Evolutionary conservation across 2,329 filamentous ascomycete genomes (phyloP).

Genomic region (Alternaria ethzedia): DNA sequence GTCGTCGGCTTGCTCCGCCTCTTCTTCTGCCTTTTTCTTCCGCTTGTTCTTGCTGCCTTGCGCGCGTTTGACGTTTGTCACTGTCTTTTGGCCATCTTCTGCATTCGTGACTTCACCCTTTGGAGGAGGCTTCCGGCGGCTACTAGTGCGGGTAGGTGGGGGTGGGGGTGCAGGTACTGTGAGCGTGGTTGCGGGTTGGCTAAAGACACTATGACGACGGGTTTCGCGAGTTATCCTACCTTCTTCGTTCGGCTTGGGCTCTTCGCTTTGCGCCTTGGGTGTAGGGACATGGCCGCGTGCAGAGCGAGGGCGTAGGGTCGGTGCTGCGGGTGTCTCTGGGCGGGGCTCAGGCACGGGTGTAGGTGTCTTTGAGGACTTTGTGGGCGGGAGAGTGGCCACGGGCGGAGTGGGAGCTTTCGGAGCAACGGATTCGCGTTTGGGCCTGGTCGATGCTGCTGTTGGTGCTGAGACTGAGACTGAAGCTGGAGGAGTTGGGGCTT

Average conservation of each 20-base stretch:
- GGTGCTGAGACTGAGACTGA: slow-evolving; percentile 8
- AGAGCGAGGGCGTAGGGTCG: slow-evolving; percentile 42
- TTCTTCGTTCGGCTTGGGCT: slow-evolving; percentile 51
- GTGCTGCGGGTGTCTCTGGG: slow-evolving; percentile 17
- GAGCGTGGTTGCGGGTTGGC: slow-evolving; percentile 38
- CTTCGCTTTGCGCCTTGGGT: slow-evolving; percentile 57
- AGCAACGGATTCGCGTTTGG: slow-evolving; percentile 42
- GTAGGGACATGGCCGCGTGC: slow-evolving; percentile 48
- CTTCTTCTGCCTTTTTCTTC: slow-evolving; percentile 57
- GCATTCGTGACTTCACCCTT: slow-evolving; percentile 72
- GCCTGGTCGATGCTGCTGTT: slow-evolving; percentile 45
- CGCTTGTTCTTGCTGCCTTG: slow-evolving; percentile 44
- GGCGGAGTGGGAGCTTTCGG: slow-evolving; percentile 35
- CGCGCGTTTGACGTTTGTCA: slow-evolving; percentile 75
- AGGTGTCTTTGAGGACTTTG: slow-evolving; percentile 26
- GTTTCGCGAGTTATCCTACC: slow-evolving; percentile 45
- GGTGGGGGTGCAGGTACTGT: slow-evolving; percentile 16
- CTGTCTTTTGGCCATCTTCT: slow-evolving; percentile 66
- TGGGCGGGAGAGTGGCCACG: slow-evolving; percentile 14
- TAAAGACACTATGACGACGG: slow-evolving; percentile 55
- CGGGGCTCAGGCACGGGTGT: slow-evolving; percentile 24
- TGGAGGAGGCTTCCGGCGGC: slow-evolving; percentile 72
- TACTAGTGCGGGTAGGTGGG: slow-evolving; percentile 49
- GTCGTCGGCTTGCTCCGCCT: slow-evolving; percentile 42
- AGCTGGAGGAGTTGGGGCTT: slow-evolving; percentile 11